Percentiles rank a stretch among this genome's conserved stretches.
Conservation (phyloP, 169 alveolate genomes). For the Plasmodium relictum region DNA sequence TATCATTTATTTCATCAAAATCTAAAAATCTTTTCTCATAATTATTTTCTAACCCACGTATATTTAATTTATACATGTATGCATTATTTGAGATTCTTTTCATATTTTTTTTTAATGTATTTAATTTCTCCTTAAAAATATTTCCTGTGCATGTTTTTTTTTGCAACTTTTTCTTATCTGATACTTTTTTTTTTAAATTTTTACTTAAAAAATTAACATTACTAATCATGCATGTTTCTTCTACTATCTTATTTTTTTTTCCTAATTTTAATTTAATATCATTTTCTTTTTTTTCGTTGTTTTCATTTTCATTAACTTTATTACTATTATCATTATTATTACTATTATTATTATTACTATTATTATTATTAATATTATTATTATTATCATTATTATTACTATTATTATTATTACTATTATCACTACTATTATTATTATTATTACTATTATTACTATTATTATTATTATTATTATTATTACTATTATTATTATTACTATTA, state of each 20-base stretch:
- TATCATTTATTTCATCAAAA: neutral
- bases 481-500: neutral
- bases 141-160: constrained; percentile 7
- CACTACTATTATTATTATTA: too few relatives aligned
- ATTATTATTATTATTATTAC: neutral
- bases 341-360: neutral
- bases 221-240: constrained; percentile 15
- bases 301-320: neutral
- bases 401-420: too few relatives aligned
- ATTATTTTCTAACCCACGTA: constrained; percentile 1
- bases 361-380: neutral
- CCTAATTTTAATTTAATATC: constrained; percentile 6
- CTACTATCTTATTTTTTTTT: neutral
- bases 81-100: constrained; percentile 7
- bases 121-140: constrained; percentile 7
- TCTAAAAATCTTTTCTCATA: neutral
- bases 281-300: neutral
- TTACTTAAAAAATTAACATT: constrained; percentile 30
- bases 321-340: neutral
- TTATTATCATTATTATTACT: neutral
- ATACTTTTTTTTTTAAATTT: constrained; percentile 20
- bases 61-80: constrained; percentile 3
- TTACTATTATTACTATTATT: neutral
- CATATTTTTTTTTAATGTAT: constrained; percentile 23
- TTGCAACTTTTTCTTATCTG: constrained; percentile 37